Percentiles rank a stretch among this genome's conserved stretches.
Conservation (phyloP, 805 yeast genomes). For the Barnettozyma sucrosica region DNA sequence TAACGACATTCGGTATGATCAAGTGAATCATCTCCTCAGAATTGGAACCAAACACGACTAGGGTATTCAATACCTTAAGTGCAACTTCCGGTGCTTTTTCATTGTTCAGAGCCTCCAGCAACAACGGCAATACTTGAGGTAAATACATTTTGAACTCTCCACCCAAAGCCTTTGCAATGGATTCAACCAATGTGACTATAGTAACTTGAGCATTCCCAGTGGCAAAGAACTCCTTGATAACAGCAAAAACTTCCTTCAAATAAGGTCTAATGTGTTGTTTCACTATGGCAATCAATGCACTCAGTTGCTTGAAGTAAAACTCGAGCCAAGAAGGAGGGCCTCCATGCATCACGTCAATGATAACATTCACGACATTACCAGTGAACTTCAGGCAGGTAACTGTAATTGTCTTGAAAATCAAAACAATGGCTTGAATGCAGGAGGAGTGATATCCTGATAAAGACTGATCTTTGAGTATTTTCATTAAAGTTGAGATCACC, state of each 20-base stretch:
- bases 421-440: constrained; percentile 90
- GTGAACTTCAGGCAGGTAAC: constrained; percentile 85
- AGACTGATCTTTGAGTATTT: constrained; percentile 78
- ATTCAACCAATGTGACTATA: constrained; percentile 73
- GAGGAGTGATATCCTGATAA: constrained; percentile 82
- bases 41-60: constrained; percentile 81
- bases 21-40: constrained; percentile 86
- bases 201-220: constrained; percentile 64
- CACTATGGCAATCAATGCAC: constrained; percentile 73
- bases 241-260: constrained; percentile 65
- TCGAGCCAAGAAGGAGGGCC: constrained; percentile 78
- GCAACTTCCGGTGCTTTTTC: constrained; percentile 64
- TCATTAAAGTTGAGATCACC: constrained; percentile 79
- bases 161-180: constrained; percentile 78
- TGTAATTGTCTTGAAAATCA: constrained; percentile 85
- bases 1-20: constrained; percentile 79
- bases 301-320: constrained; percentile 83
- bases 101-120: constrained; percentile 70
- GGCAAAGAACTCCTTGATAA: constrained; percentile 69
- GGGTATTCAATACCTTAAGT: constrained; percentile 68
- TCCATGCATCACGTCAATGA: constrained; percentile 74
- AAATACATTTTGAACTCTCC: constrained; percentile 87
- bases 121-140: constrained; percentile 68
- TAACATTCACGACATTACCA: constrained; percentile 83
- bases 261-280: constrained; percentile 87